phyloP scores from a whole-genome alignment of 2,329 filamentous ascomycete genomes.

The Clonostachys chloroleuca region DNA sequence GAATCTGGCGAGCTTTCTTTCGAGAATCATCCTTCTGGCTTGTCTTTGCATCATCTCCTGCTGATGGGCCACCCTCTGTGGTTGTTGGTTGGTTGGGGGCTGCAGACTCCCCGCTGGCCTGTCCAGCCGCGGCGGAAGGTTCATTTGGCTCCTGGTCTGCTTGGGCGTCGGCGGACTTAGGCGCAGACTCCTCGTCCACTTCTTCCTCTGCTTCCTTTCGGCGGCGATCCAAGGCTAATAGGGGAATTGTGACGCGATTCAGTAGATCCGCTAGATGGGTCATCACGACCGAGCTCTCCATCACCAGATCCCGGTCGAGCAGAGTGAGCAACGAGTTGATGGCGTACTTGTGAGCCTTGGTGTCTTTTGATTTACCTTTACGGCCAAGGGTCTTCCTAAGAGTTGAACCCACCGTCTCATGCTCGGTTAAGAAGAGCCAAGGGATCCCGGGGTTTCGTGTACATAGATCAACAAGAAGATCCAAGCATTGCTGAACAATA shows the following conservation, averaged over 20 bases:
- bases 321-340: constrained; percentile 86
- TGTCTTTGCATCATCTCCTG: constrained; percentile 12
- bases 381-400: constrained; percentile 73
- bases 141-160: background rate
- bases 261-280: constrained; percentile 84
- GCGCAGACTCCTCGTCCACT: constrained; percentile 18
- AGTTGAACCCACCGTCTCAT: constrained; percentile 69
- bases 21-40: constrained; percentile 25
- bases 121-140: constrained; percentile 5
- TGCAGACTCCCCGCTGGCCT: constrained; percentile 12
- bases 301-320: constrained; percentile 89
- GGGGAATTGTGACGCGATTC: constrained; percentile 81
- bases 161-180: background rate
- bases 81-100: background rate
- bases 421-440: constrained; percentile 90
- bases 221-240: constrained; percentile 77
- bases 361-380: constrained; percentile 92
- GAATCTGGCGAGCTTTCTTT: constrained; percentile 56
- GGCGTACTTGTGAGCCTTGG: constrained; percentile 79
- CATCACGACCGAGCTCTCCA: constrained; percentile 97
- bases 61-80: too few relatives aligned
- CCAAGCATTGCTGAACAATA: constrained; percentile 92
- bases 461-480: constrained; percentile 78
- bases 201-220: constrained; percentile 65
- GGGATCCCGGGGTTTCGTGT: constrained; percentile 82